Conservation (phyloP, 73 alveolate species). For the Symbiodinium natans region DNA sequence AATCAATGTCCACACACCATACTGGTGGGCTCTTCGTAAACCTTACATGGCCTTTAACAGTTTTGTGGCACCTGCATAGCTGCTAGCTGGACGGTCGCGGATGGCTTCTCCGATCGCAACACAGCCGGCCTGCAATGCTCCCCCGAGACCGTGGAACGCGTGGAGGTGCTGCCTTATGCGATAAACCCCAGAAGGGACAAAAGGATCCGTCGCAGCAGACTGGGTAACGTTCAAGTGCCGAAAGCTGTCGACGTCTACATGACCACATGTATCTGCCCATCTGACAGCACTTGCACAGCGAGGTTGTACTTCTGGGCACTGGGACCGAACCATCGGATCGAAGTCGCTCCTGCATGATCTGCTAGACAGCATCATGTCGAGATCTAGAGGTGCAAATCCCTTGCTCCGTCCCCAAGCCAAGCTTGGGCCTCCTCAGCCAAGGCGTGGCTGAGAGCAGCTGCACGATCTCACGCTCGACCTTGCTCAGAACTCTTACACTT, state of each 20-base stretch:
- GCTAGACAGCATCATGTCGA: background rate
- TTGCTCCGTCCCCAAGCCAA: background rate
- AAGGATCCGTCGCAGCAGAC: background rate
- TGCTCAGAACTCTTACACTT: background rate
- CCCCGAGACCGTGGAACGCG: conserved; percentile 73
- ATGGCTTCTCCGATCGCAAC: too few species aligned
- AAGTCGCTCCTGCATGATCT: conserved; percentile 27
- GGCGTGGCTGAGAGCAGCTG: conserved; percentile 24
- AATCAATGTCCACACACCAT: too few species aligned
- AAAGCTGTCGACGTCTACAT: background rate
- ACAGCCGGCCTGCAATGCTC: conserved; percentile 22
- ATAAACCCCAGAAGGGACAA: background rate
- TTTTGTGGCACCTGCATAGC: too few species aligned
- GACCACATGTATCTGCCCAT: too few species aligned
- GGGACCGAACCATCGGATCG: conserved; percentile 57
- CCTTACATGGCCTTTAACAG: too few species aligned
- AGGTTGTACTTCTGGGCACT: background rate
- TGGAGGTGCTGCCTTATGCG: conserved; percentile 44
- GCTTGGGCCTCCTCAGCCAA: conserved; percentile 25
- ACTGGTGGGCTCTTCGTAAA: too few species aligned
- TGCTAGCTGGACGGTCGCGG: too few species aligned
- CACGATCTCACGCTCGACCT: conserved; percentile 78
- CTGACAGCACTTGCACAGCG: too few species aligned
- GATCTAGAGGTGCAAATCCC: too few species aligned
- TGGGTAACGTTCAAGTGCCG: background rate